These are phyloP conservation scores for Aspergillus spinulosporus DNA, from an alignment of 2,329 filamentous ascomycete species.

Conservation along the genomic window DNA sequence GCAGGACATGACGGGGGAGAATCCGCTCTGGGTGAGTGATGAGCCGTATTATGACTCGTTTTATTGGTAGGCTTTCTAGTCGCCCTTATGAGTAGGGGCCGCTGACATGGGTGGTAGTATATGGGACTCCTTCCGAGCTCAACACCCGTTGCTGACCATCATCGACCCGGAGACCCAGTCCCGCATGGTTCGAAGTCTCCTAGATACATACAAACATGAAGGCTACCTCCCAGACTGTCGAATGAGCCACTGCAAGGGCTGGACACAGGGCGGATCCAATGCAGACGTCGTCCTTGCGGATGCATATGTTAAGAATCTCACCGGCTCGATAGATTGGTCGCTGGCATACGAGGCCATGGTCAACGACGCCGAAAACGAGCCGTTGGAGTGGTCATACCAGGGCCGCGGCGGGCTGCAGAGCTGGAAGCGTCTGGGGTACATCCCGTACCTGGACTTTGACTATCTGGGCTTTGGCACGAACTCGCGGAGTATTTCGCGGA, in stretches of 20 bases:
- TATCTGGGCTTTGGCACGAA: slow-evolving; percentile 63
- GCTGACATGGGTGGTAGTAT: slow-evolving; percentile 42
- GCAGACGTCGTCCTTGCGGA: slow-evolving; percentile 70
- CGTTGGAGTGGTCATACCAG: slow-evolving; percentile 67
- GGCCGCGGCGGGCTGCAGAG: slow-evolving; percentile 69
- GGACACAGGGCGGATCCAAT: slow-evolving; percentile 72
- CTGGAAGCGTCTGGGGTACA: slow-evolving; percentile 70
- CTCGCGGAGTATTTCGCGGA: slow-evolving; percentile 69
- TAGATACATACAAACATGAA: slow-evolving; percentile 67
- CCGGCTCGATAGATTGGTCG: slow-evolving; percentile 62
- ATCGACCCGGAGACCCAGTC: slow-evolving; percentile 63
- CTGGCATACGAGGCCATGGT: slow-evolving; percentile 67
- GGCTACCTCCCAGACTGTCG: slow-evolving; percentile 73
- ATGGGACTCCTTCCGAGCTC: slow-evolving; percentile 71
- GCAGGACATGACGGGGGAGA: slow-evolving; percentile 72
- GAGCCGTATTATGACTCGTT: slow-evolving; percentile 74
- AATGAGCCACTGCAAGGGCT: slow-evolving; percentile 68
- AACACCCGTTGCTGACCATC: slow-evolving; percentile 69
- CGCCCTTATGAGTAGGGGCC: background rate
- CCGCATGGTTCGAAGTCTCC: slow-evolving; percentile 66
- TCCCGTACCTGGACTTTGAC: slow-evolving; percentile 52
- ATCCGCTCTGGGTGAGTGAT: slow-evolving; percentile 62
- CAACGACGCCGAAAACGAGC: slow-evolving; percentile 69
- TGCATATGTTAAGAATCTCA: slow-evolving; percentile 66
- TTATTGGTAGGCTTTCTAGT: slow-evolving; percentile 55